A percentile compares a stretch with the other conserved stretches of the same genome.
phyloP scores from a whole-genome alignment of 148 eudicot species.

The Camellia granthamiana region DNA sequence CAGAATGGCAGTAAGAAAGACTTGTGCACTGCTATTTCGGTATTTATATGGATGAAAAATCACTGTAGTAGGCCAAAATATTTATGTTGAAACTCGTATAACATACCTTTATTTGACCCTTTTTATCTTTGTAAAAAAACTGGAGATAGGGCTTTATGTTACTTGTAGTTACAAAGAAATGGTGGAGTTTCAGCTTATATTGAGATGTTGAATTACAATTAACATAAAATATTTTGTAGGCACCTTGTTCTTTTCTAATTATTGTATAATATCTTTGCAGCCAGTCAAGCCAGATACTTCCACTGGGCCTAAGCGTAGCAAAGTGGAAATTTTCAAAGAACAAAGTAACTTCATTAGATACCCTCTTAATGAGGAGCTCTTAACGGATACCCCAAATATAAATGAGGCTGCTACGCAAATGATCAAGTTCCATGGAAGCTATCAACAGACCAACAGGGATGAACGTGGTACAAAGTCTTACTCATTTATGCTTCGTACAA shows the following conservation, averaged over 20 bases:
- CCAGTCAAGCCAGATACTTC: constrained; percentile 76
- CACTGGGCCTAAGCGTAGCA: constrained; percentile 81
- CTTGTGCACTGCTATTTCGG: background rate
- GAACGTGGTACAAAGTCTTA: constrained; percentile 76
- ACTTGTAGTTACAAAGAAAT: background rate
- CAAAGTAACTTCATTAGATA: constrained; percentile 92
- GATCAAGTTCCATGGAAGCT: constrained; percentile 98
- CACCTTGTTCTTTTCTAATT: background rate
- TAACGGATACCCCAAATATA: constrained; percentile 72
- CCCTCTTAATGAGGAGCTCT: constrained; percentile 88
- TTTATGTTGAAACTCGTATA: background rate
- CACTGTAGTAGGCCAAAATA: background rate
- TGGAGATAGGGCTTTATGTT: constrained; percentile 11
- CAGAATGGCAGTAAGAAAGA: background rate
- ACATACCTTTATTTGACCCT: background rate
- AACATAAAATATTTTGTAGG: background rate
- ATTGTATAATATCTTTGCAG: constrained; percentile 38
- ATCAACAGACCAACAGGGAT: constrained; percentile 75
- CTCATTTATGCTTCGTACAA: constrained; percentile 99
- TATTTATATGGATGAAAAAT: background rate
- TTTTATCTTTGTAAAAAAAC: background rate
- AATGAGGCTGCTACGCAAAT: constrained; percentile 88
- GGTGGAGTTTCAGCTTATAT: background rate
- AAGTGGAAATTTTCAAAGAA: constrained; percentile 92
- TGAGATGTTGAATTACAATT: background rate